These are phyloP conservation scores for Babjeviella inositovora DNA, from an alignment of 805 yeast genomes.

Conservation along the genomic window DNA sequence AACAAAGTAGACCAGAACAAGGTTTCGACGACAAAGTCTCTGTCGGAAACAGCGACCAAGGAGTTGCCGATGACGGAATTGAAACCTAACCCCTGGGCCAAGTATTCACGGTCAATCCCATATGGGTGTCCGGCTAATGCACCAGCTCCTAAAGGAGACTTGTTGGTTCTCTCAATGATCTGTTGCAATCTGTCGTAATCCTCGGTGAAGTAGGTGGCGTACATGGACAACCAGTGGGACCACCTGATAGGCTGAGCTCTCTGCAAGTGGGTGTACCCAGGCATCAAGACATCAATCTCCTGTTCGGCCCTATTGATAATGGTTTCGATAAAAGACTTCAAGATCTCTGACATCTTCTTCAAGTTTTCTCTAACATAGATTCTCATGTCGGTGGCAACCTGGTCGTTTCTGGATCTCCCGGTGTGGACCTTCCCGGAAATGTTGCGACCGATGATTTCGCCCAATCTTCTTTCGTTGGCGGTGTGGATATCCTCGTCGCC, in stretches of 20 bases:
- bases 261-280: conserved; percentile 97
- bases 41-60: conserved; percentile 89
- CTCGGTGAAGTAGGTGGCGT: conserved; percentile 87
- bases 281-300: conserved; percentile 91
- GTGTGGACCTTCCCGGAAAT: conserved; percentile 98
- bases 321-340: conserved; percentile 48
- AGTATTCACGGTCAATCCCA: conserved; percentile 89
- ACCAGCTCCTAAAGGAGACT: conserved; percentile 90
- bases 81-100: conserved; percentile 73
- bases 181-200: conserved; percentile 79
- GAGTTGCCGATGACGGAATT: conserved; percentile 87
- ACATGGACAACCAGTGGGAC: conserved; percentile 93
- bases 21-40: conserved; percentile 93
- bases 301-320: conserved; percentile 61
- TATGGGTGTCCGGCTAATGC: conserved; percentile 99
- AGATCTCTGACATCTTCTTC: conserved; percentile 35
- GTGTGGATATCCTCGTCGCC: conserved; percentile 99
- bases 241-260: conserved; percentile 99
- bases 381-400: conserved; percentile 98
- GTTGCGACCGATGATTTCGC: conserved; percentile 85
- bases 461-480: conserved; percentile 94
- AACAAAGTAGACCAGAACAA: conserved; percentile 91
- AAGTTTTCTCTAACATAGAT: conserved; percentile 76
- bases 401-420: conserved; percentile 98
- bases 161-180: conserved; percentile 68